These are phyloP conservation scores for Vanrija sp. DNA, from an alignment of 1,284 basidiomycete species.

Conservation along the genomic window DNA sequence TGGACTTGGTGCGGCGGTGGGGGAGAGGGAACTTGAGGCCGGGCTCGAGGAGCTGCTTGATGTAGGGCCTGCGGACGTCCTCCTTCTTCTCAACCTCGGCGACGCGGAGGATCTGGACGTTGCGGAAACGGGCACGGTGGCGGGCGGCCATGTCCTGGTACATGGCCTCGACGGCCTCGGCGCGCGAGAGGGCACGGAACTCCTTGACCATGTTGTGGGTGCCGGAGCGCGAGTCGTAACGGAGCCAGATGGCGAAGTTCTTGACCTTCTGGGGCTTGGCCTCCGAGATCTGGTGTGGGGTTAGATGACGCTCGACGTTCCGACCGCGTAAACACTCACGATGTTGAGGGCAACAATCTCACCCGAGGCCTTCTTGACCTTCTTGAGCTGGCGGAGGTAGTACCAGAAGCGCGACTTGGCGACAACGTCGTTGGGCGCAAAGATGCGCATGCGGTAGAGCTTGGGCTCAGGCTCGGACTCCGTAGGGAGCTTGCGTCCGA, in stretches of 20 bases:
- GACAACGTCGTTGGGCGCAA: constrained; percentile 95
- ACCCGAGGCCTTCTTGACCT: constrained; percentile 99
- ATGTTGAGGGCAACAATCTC: constrained; percentile 98
- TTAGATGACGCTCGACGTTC: not conserved
- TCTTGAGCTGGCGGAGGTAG: constrained; percentile 96
- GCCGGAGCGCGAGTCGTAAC: constrained; percentile 96
- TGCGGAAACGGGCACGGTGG: constrained; percentile 98
- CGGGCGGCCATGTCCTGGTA: constrained; percentile 99
- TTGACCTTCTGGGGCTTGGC: constrained; percentile 97
- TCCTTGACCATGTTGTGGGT: constrained; percentile 92
- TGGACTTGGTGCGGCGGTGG: constrained; percentile 62
- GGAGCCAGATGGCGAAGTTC: constrained; percentile 99
- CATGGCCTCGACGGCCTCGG: constrained; percentile 91
- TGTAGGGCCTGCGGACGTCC: constrained; percentile 84
- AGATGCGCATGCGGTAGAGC: constrained; percentile 90
- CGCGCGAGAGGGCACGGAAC: constrained; percentile 92
- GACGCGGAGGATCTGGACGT: constrained; percentile 60
- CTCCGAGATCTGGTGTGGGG: constrained; percentile 73
- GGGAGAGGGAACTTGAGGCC: constrained; percentile 97
- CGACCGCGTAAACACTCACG: constrained; percentile 58
- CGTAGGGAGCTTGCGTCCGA: constrained; percentile 94
- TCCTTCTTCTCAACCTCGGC: constrained; percentile 80
- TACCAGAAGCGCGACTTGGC: constrained; percentile 99
- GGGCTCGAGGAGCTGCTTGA: constrained; percentile 89
- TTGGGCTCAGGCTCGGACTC: constrained; percentile 90